Conservation (phyloP, 1,139 yeast genomes). For the Yamadazyma taylorii region DNA sequence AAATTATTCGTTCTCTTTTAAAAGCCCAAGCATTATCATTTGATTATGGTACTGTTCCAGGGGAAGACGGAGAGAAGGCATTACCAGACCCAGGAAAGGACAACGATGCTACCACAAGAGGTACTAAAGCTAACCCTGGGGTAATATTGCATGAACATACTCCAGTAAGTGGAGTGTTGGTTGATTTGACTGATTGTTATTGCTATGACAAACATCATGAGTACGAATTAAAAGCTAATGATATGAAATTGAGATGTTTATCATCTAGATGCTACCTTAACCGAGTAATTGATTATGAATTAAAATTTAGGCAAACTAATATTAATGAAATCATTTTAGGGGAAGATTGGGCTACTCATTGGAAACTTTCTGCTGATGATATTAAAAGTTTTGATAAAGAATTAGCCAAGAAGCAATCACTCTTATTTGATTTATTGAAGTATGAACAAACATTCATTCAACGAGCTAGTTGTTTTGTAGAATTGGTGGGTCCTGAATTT, state of each 20-base stretch:
- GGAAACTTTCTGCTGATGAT: slow-evolving; percentile 64
- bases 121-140: slow-evolving; percentile 21
- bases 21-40: slow-evolving; percentile 43
- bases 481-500: slow-evolving; percentile 45
- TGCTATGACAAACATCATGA: slow-evolving; percentile 30
- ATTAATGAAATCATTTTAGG: slow-evolving; percentile 40
- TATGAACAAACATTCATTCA: slow-evolving; percentile 75
- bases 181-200: slow-evolving; percentile 40
- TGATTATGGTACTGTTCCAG: slow-evolving; percentile 17
- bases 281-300: slow-evolving; percentile 37
- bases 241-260: slow-evolving; percentile 30
- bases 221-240: slow-evolving; percentile 8
- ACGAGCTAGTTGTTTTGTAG: slow-evolving; percentile 65
- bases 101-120: slow-evolving; percentile 11
- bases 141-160: slow-evolving; percentile 24
- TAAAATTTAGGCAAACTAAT: slow-evolving; percentile 32
- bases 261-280: slow-evolving; percentile 41
- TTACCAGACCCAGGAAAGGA: slow-evolving; percentile 14
- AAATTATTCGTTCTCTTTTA: slow-evolving; percentile 49
- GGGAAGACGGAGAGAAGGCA: slow-evolving; percentile 16
- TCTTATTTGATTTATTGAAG: slow-evolving; percentile 72
- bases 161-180: slow-evolving; percentile 36
- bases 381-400: slow-evolving; percentile 53
- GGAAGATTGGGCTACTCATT: slow-evolving; percentile 74
- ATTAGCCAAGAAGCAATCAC: slow-evolving; percentile 68